Percentiles rank a stretch among this genome's conserved stretches.
These are phyloP conservation scores for Toxicodendron radicans DNA, from an alignment of 345 rosid species.

Conservation along the genomic window DNA sequence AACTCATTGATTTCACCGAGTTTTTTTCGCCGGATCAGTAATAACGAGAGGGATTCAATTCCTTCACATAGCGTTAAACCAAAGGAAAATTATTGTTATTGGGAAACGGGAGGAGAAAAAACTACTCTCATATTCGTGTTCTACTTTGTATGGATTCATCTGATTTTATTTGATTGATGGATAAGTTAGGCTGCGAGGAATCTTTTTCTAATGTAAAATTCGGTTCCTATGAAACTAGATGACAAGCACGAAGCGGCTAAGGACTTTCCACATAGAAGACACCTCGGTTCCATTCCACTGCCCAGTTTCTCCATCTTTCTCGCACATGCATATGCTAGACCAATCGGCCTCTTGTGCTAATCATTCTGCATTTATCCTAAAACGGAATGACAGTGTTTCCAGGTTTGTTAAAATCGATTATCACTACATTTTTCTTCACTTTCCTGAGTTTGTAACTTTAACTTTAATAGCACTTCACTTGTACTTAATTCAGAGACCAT, in stretches of 20 bases:
- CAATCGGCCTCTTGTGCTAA: conserved; percentile 21
- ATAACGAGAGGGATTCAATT: no score
- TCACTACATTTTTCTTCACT: not conserved
- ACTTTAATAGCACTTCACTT: not conserved
- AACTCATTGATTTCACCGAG: not conserved
- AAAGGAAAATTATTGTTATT: no score
- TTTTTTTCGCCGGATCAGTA: not conserved
- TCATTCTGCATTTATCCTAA: conserved; percentile 19
- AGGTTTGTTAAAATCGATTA: conserved; percentile 29
- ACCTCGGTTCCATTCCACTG: conserved; percentile 23
- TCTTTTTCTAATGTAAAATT: conserved; percentile 9
- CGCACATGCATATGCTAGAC: conserved; percentile 19
- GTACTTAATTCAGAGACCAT: conserved; percentile 31
- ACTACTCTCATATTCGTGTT: no score
- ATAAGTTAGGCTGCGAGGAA: not conserved
- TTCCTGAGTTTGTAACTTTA: not conserved
- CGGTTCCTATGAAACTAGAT: conserved; percentile 31
- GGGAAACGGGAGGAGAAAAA: not conserved
- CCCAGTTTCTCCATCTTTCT: conserved; percentile 18
- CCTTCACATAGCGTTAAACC: not conserved
- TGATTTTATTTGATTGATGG: not conserved
- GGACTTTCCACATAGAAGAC: conserved; percentile 35
- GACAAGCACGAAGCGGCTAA: conserved; percentile 38
- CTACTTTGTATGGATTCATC: not conserved
- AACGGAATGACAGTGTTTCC: conserved; percentile 27